These are phyloP conservation scores for Pseudogymnoascus sp. DNA, from an alignment of 2,329 filamentous ascomycete species.

Conservation along the genomic window DNA sequence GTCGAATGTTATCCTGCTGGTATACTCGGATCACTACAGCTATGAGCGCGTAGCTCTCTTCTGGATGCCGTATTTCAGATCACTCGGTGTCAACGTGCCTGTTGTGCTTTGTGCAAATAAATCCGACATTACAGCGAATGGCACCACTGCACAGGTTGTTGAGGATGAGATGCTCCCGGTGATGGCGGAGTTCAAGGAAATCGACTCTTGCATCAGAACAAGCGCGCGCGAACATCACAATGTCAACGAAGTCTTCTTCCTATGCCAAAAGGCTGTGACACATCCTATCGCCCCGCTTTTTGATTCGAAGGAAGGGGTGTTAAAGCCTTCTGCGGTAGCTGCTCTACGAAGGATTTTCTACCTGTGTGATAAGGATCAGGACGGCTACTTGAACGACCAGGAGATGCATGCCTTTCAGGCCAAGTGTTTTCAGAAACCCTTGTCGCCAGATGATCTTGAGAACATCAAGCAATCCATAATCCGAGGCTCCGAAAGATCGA, in stretches of 20 bases:
- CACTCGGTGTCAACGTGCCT: conserved; percentile 94
- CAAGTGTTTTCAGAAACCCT: conserved; percentile 82
- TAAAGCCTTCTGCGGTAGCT: conserved; percentile 83
- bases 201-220: conserved; percentile 92
- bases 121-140: conserved; percentile 71
- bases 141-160: conserved; percentile 71
- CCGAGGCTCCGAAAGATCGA: conserved; percentile 54
- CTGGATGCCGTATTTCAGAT: conserved; percentile 97
- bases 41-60: conserved; percentile 95
- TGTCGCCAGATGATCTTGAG: conserved; percentile 71
- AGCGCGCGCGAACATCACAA: conserved; percentile 88
- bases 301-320: conserved; percentile 80
- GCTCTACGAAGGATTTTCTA: conserved; percentile 90
- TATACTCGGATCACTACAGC: conserved; percentile 98
- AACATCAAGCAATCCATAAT: conserved; percentile 86
- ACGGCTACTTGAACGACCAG: conserved; percentile 79
- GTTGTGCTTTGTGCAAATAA: conserved; percentile 97
- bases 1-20: conserved; percentile 90
- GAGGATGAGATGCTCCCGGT: conserved; percentile 97
- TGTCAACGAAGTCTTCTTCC: conserved; percentile 92
- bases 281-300: conserved; percentile 94
- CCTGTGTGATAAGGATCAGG: conserved; percentile 90
- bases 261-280: conserved; percentile 96
- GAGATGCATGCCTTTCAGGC: conserved; percentile 87
- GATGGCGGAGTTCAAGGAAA: conserved; percentile 98